Percentiles rank a stretch among this genome's conserved stretches.
Conservation (phyloP, 164 flowering plant species). For the Kingdonia uniflora region DNA sequence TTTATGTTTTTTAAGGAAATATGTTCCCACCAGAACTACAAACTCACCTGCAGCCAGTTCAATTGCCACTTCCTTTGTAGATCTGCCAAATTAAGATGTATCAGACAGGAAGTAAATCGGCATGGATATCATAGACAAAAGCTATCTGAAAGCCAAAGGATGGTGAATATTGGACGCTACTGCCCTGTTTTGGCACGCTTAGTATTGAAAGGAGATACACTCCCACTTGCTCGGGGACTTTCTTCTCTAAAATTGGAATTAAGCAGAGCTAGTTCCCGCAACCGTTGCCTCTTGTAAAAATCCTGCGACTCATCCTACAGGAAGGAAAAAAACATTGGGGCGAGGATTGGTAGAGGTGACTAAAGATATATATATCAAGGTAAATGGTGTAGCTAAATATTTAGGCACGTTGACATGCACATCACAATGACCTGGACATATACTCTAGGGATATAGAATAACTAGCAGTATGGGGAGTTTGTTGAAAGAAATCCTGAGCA, state of each 20-base stretch:
- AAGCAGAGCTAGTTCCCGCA: slow-evolving; percentile 78
- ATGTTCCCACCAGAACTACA: slow-evolving; percentile 17
- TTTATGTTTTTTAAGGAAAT: slow-evolving; percentile 12
- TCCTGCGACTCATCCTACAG: slow-evolving; percentile 93
- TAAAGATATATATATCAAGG: too few species aligned
- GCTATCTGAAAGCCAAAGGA: slow-evolving; percentile 8
- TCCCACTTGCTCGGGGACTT: slow-evolving; percentile 90
- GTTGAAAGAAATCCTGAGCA: too few species aligned
- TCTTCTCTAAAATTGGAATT: slow-evolving; percentile 93
- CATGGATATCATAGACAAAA: background rate
- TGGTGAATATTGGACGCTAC: slow-evolving; percentile 15
- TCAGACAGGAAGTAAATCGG: slow-evolving; percentile 8
- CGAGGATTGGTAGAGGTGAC: background rate
- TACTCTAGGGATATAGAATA: too few species aligned
- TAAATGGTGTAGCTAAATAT: too few species aligned
- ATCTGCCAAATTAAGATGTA: slow-evolving; percentile 18
- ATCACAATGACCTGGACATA: too few species aligned
- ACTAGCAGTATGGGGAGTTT: too few species aligned
- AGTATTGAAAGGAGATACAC: slow-evolving; percentile 86
- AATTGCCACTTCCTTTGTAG: slow-evolving; percentile 18
- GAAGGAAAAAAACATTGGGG: background rate
- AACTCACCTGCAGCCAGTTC: slow-evolving; percentile 34
- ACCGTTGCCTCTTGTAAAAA: slow-evolving; percentile 80
- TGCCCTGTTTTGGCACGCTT: slow-evolving; percentile 92
- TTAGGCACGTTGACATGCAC: too few species aligned